phyloP scores from a whole-genome alignment of 2,329 filamentous ascomycete genomes.

The Ophiostoma himal-ulmi region DNA sequence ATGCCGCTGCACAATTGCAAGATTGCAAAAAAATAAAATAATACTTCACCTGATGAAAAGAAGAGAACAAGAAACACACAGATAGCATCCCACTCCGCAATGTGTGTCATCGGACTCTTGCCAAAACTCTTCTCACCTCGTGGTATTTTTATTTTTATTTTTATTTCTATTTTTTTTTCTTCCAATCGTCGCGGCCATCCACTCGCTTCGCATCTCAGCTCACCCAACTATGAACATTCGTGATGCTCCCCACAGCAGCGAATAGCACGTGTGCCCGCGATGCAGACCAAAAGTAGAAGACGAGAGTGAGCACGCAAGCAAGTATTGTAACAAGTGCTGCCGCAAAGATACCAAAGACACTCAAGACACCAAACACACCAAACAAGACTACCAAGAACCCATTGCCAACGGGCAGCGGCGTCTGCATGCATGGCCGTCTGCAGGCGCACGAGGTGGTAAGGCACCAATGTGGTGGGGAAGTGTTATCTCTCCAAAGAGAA shows the following conservation, averaged over 20 bases:
- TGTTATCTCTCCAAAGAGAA: not conserved
- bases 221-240: not conserved
- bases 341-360: not conserved
- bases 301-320: not conserved
- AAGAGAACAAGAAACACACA: not conserved
- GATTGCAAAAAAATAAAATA: too few relatives aligned
- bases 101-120: not conserved
- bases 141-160: not conserved
- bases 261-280: not conserved
- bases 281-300: not conserved
- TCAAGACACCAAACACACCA: not conserved
- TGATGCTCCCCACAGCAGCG: not conserved
- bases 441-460: not conserved
- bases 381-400: slow-evolving; percentile 1
- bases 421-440: slow-evolving; percentile 8
- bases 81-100: not conserved
- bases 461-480: slow-evolving; percentile 7
- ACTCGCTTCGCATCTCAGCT: not conserved
- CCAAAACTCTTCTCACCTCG: not conserved
- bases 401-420: slow-evolving; percentile 2
- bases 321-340: not conserved
- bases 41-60: not conserved
- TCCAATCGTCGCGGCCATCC: not conserved
- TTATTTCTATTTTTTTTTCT: too few relatives aligned
- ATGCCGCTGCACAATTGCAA: too few relatives aligned